Evolutionary conservation across 2,329 filamentous ascomycete genomes (phyloP).

Genomic region (Fonsecaea nubica): DNA sequence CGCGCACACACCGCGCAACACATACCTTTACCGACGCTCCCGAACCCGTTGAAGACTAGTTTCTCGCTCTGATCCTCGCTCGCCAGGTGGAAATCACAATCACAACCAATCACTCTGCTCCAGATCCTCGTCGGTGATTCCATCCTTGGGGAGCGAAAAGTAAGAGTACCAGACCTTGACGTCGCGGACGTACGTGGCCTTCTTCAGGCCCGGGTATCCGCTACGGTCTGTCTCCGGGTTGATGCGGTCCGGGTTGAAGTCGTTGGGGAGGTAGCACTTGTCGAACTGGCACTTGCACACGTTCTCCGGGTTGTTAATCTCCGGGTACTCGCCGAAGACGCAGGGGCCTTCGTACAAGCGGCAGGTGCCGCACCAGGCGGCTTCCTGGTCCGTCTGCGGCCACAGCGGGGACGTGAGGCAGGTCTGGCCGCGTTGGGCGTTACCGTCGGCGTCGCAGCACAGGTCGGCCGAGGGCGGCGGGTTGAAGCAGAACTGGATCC

Average conservation of each 20-base stretch:
- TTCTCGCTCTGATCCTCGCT: background rate
- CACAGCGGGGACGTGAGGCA: background rate
- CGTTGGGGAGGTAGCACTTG: background rate
- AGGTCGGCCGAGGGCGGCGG: background rate
- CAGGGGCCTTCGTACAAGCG: background rate
- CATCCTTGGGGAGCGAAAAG: background rate
- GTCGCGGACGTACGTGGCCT: background rate
- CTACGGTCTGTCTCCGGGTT: background rate
- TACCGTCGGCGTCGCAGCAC: background rate
- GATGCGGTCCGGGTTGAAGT: background rate
- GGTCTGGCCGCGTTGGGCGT: background rate
- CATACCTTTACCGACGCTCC: background rate
- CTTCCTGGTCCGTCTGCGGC: background rate
- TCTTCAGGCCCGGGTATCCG: background rate
- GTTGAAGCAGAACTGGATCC: conserved; percentile 1
- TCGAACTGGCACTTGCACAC: conserved; percentile 4
- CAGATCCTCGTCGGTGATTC: background rate
- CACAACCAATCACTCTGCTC: background rate
- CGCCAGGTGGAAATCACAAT: background rate
- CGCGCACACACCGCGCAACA: background rate
- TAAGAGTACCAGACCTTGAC: background rate
- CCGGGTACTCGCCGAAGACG: background rate
- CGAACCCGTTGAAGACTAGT: background rate
- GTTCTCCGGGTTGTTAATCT: conserved; percentile 1
- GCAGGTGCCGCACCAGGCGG: background rate